Evolutionary conservation across 164 flowering plant genomes (phyloP).

Genomic region (Macadamia tetraphylla): DNA sequence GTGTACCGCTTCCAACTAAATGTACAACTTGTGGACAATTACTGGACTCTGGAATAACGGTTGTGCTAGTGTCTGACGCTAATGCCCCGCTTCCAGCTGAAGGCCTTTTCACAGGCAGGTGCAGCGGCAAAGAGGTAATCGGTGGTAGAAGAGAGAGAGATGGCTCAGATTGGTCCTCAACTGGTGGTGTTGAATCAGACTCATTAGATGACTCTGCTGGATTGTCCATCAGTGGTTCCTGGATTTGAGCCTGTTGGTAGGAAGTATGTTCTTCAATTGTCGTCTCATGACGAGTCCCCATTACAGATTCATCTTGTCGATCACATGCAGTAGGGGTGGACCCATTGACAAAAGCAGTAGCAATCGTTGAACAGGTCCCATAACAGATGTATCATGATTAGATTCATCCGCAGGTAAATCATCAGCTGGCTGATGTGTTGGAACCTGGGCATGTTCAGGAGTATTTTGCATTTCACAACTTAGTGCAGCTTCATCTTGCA

Average conservation of each 20-base stretch:
- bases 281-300: conserved; percentile 4
- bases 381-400: neutral
- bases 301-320: conserved; percentile 2
- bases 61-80: conserved; percentile 2
- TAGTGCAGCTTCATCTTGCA: conserved; percentile 10
- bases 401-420: conserved; percentile 1
- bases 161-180: neutral
- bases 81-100: conserved; percentile 11
- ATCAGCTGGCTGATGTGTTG: neutral
- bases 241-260: conserved; percentile 4
- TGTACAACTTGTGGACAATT: conserved; percentile 9
- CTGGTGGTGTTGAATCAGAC: conserved; percentile 3
- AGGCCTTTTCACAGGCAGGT: conserved; percentile 4
- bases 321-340: neutral
- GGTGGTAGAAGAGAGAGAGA: conserved; percentile 2
- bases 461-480: conserved; percentile 3
- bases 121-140: neutral
- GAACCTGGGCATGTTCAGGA: conserved; percentile 5
- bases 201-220: conserved; percentile 18
- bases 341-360: conserved; percentile 6
- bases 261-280: conserved; percentile 7
- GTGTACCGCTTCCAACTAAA: neutral
- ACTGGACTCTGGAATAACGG: conserved; percentile 12
- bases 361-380: conserved; percentile 3
- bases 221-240: conserved; percentile 8